These are phyloP conservation scores for Perkinsus chesapeaki DNA, from an alignment of 169 alveolate genomes.

Conservation along the genomic window DNA sequence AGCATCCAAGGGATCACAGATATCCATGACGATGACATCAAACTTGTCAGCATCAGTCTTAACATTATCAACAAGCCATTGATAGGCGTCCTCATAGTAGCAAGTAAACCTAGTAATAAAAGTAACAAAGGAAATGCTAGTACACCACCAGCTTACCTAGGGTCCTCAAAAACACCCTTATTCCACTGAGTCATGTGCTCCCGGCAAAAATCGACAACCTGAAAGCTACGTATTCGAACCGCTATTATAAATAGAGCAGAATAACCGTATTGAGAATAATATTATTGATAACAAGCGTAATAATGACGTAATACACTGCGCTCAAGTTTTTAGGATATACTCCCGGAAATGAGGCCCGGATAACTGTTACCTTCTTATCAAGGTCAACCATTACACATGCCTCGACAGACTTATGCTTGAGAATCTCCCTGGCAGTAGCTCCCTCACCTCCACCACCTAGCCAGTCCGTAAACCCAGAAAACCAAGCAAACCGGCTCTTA, in stretches of 20 bases:
- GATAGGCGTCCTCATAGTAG: not conserved
- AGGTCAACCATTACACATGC: slow-evolving; percentile 18
- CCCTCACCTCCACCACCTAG: slow-evolving; percentile 29
- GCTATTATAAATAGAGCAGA: no score
- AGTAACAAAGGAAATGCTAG: not conserved
- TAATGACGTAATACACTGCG: no score
- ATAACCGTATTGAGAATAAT: no score
- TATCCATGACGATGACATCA: slow-evolving; percentile 23
- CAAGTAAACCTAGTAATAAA: not conserved
- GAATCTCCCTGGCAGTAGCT: slow-evolving; percentile 20
- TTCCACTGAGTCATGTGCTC: slow-evolving; percentile 23
- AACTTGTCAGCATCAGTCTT: slow-evolving; percentile 16
- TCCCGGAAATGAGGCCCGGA: no score
- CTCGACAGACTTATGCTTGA: slow-evolving; percentile 12
- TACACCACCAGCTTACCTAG: not conserved
- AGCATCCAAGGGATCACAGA: slow-evolving; percentile 19
- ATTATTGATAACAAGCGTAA: no score
- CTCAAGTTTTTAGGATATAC: no score
- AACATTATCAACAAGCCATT: slow-evolving; percentile 1
- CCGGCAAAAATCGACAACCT: not conserved
- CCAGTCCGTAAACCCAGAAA: not conserved
- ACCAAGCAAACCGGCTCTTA: not conserved
- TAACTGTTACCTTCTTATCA: slow-evolving; percentile 13
- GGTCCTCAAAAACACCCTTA: slow-evolving; percentile 16
- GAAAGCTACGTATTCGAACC: no score